A percentile compares a stretch with the other conserved stretches of the same genome.
phyloP scores from a whole-genome alignment of 306 rosid genomes.

The Prunus dulcis region DNA sequence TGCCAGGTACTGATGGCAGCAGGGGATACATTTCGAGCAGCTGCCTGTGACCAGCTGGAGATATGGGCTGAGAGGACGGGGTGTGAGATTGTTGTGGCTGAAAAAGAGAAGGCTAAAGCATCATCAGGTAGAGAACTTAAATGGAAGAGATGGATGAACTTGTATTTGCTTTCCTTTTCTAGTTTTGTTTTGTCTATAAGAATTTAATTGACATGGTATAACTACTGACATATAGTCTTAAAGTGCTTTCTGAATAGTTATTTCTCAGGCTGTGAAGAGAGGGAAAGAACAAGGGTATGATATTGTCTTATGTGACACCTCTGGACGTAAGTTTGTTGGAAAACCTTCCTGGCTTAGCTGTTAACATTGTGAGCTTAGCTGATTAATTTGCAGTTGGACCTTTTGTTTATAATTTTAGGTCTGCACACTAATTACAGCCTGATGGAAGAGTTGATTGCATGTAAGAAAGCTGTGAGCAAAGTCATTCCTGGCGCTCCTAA shows the following conservation, averaged over 20 bases:
- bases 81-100: slow-evolving; percentile 90
- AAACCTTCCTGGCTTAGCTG: slow-evolving; percentile 5
- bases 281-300: slow-evolving; percentile 85
- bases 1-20: slow-evolving; percentile 90
- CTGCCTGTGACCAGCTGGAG: slow-evolving; percentile 96
- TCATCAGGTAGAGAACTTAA: slow-evolving; percentile 52
- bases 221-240: slow-evolving; percentile 40
- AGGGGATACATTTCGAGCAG: slow-evolving; percentile 99
- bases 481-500: slow-evolving; percentile 84
- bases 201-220: slow-evolving; percentile 4
- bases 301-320: slow-evolving; percentile 87
- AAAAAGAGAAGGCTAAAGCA: slow-evolving; percentile 80
- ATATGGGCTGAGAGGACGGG: slow-evolving; percentile 98
- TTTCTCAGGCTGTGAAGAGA: slow-evolving; percentile 82
- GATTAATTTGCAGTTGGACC: slow-evolving; percentile 11
- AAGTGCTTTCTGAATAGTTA: slow-evolving; percentile 70
- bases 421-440: slow-evolving; percentile 92
- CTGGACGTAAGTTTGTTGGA: slow-evolving; percentile 72
- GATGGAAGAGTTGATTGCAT: slow-evolving; percentile 95
- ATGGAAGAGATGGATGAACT: neutral
- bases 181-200: slow-evolving; percentile 1
- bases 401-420: slow-evolving; percentile 49
- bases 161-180: slow-evolving; percentile 8
- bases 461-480: slow-evolving; percentile 85
- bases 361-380: slow-evolving; percentile 13